Percentiles rank a stretch among this genome's conserved stretches.
phyloP scores from a whole-genome alignment of 2,329 filamentous ascomycete species.

The Plectosphaerella sp. region DNA sequence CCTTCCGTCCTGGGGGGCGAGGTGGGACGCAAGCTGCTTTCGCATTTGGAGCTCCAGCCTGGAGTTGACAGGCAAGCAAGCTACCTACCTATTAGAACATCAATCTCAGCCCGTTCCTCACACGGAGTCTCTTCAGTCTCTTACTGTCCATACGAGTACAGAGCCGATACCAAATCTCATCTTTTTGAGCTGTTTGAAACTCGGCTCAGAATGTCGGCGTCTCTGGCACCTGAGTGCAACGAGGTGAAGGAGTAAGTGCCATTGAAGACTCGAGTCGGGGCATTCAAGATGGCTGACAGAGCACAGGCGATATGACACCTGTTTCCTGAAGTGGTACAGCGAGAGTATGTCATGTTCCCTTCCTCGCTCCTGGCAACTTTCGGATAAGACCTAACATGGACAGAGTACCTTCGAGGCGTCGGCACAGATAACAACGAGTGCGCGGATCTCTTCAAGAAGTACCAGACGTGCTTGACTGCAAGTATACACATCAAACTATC shows the following conservation, averaged over 20 bases:
- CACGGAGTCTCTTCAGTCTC: too few relatives aligned
- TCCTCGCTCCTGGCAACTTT: slow-evolving; percentile 5
- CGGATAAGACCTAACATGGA: slow-evolving; percentile 1
- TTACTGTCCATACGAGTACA: too few relatives aligned
- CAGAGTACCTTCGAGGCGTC: slow-evolving; percentile 85
- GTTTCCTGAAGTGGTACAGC: slow-evolving; percentile 99
- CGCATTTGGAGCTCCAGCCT: too few relatives aligned
- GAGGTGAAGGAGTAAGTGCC: slow-evolving; percentile 82
- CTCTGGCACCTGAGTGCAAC: slow-evolving; percentile 90
- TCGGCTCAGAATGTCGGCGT: slow-evolving; percentile 71
- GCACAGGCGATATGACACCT: slow-evolving; percentile 84
- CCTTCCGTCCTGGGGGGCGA: too few relatives aligned
- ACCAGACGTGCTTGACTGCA: slow-evolving; percentile 82
- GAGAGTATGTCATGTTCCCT: slow-evolving; percentile 64
- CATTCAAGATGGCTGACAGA: slow-evolving; percentile 4
- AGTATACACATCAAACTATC: slow-evolving; percentile 20
- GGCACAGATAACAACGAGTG: slow-evolving; percentile 82
- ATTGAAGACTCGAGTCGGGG: not conserved
- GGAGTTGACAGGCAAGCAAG: too few relatives aligned
- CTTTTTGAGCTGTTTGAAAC: not conserved
- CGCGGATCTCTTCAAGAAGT: slow-evolving; percentile 78
- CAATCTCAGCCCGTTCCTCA: too few relatives aligned
- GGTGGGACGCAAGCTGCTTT: too few relatives aligned
- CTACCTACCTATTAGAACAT: too few relatives aligned
- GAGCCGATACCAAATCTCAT: not conserved